Base-by-base conservation (phyloP, 139 green algal species). In the Coelastrella sp. region DNA sequence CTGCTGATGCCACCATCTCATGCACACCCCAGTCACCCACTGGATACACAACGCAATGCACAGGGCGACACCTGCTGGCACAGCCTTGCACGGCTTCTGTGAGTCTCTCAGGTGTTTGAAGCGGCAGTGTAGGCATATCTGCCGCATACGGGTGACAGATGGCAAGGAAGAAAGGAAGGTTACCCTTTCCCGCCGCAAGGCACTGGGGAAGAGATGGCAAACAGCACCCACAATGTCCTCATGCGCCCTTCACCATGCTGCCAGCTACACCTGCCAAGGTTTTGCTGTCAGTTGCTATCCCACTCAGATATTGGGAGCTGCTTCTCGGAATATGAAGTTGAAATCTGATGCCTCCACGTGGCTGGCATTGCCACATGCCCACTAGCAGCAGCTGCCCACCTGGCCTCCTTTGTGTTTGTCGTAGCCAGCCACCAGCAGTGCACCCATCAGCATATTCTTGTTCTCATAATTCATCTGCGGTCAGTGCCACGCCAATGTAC, bases 391-490 rank as follows among this genome's bases (percentile, higher is more conserved):
- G 35, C 35, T 86, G 22, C 81, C 22, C 66, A 91, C 93, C 88
- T 98, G 96, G 10, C 95, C 97, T 8, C 98, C 98, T 1, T 94
- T 85, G 6, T 94, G 25, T 35, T 91, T 82, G 91, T 99, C 98
- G 93, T 95, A 99, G 8, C 98, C 98, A n/a, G 95, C 98, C 25
- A 99, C 96, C 73, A 99, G 96, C 94, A 99, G 97, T 8, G 96
- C 98, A 4, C 97, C 97, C 66, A 97, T 89, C n/a, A 99, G 94
- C 82, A 93, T 91, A 80, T 97, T 91, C 93, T 99, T 98, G 93
- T 99, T 97, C 85, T 96, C 90, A 89, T 98, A 99, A 90, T 98
- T 98, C 87, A 99, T 97, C 95, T 98, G 92, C 88, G 76, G 35
- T 7, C 7, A 25, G 70, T 11, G 12, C 19, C 15, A 25, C 70